Evolutionary conservation across 352 stramenopile species (phyloP).

Genomic region (Pythium biforme): DNA sequence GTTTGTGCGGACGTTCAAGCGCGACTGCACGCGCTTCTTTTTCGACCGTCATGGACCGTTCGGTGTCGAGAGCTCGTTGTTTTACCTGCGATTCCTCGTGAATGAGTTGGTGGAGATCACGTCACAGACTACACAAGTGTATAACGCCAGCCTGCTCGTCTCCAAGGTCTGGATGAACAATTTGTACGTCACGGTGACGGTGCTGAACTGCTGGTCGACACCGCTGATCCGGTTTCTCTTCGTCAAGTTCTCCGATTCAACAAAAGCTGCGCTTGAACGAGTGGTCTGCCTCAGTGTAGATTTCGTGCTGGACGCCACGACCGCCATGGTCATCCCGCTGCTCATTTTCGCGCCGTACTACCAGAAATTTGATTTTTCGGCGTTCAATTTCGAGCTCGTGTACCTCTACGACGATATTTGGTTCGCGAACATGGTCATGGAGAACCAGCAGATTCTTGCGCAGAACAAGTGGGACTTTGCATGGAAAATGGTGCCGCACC

Average conservation of each 20-base stretch:
- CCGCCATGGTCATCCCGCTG: slow-evolving; percentile 32
- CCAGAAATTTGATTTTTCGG: slow-evolving; percentile 29
- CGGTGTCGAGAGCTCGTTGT: slow-evolving; percentile 37
- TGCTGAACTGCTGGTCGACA: slow-evolving; percentile 41
- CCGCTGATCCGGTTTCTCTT: slow-evolving; percentile 28
- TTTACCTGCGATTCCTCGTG: slow-evolving; percentile 27
- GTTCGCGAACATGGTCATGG: slow-evolving; percentile 44
- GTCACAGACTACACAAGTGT: slow-evolving; percentile 42
- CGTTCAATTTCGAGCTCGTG: slow-evolving; percentile 32
- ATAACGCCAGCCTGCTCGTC: slow-evolving; percentile 43
- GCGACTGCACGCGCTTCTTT: slow-evolving; percentile 13
- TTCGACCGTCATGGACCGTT: slow-evolving; percentile 32
- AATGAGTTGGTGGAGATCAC: slow-evolving; percentile 45
- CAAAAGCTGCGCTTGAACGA: slow-evolving; percentile 24
- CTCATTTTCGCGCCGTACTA: slow-evolving; percentile 41
- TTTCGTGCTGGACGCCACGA: slow-evolving; percentile 27
- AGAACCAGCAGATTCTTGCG: slow-evolving; percentile 43
- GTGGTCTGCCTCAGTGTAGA: slow-evolving; percentile 31
- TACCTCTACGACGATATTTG: slow-evolving; percentile 42
- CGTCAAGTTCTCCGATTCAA: slow-evolving; percentile 9
- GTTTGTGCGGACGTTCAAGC: neutral
- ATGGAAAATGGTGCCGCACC: slow-evolving; percentile 34
- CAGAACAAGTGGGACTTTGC: slow-evolving; percentile 27
- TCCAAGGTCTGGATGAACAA: slow-evolving; percentile 52
- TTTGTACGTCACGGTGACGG: slow-evolving; percentile 38